These are phyloP conservation scores for Trypanosoma vivax DNA, from an alignment of 208 protist species.

Conservation along the genomic window DNA sequence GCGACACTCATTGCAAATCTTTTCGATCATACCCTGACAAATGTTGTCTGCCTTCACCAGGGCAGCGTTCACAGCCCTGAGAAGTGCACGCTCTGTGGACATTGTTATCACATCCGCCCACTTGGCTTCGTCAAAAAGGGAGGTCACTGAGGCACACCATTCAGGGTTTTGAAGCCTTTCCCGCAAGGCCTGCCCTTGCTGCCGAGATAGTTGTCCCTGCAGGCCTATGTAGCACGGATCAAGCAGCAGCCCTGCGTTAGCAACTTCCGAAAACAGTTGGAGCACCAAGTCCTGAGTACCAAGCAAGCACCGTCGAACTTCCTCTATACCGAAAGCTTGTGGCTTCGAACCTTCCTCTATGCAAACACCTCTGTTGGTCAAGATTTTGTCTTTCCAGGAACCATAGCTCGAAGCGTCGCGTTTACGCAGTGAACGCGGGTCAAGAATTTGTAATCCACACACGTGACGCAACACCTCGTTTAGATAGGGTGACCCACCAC, in stretches of 20 bases:
- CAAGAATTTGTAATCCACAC: slow-evolving; percentile 20
- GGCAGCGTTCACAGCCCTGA: slow-evolving; percentile 1
- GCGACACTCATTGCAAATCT: neutral
- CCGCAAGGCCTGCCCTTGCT: slow-evolving; percentile 1
- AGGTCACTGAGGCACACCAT: neutral
- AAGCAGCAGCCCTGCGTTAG: slow-evolving; percentile 3
- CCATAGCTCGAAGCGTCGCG: neutral
- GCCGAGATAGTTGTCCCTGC: slow-evolving; percentile 5
- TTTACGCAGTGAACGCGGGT: slow-evolving; percentile 1
- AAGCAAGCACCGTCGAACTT: neutral
- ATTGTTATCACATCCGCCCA: slow-evolving; percentile 4
- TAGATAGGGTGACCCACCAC: slow-evolving; percentile 1
- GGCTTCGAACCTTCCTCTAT: neutral
- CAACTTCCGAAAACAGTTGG: slow-evolving; percentile 3
- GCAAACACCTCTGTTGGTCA: neutral
- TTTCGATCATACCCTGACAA: slow-evolving; percentile 9
- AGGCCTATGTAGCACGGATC: neutral
- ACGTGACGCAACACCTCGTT: slow-evolving; percentile 18
- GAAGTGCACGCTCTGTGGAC: slow-evolving; percentile 13
- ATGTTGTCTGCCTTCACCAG: slow-evolving; percentile 8
- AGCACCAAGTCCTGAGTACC: slow-evolving; percentile 2
- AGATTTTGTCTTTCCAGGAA: neutral
- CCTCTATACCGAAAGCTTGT: neutral
- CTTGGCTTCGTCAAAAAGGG: slow-evolving; percentile 10
- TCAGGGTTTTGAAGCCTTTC: neutral